Evolutionary conservation across 1,284 basidiomycete species (phyloP), one percentile per base, ranked within the genome.

Genomic region (Xerocomus minutiporus): DNA sequence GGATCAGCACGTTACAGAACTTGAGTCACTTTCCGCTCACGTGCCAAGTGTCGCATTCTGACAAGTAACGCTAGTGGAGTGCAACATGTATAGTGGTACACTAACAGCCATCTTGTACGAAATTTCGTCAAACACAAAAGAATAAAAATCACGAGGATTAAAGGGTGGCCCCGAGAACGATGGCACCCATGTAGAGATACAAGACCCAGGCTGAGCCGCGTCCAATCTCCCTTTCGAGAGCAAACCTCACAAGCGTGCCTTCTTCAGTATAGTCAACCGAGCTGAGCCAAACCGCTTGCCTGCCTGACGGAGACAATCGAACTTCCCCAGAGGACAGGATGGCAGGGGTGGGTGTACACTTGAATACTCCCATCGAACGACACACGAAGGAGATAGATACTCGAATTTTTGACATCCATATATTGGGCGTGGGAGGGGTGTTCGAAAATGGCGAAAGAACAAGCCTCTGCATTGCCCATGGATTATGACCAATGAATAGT

Each of bases 101-200:
- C 58, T 54, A 9, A 62, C 51, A 43, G 48, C 58, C 34, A 65
- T 42, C 31, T 41, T 57, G 47, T 63, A 68, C 5, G 61, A 69
- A 23, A 53, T 39, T 20, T 68, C 67, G 35, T 66, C 67, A 38
- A 68, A 63, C 35, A 52, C 53, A 45, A 67, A 64, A 3, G 43
- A 51, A 42, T 63, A 53, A 31, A 62, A 54, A 40, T 68, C 59
- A 7, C 38, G 49, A 42, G 57, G 62, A 45, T 54, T 57, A 7
- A 67, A 56, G 1, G 60, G 31, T 13, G 66, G 45, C 1, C 61
- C 61, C 31, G 65, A 66, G 52, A 60, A 59, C 5, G 55, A 50
- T 8, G 57, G 57, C 52, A 69, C 59, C 45, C 63, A 46, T 1
- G 49, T 54, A 41, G 63, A 59, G 25, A 61, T 45, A 48, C 56